Conservation (phyloP, 2,329 filamentous ascomycete species). For the Pseudogymnoascus sp. region DNA sequence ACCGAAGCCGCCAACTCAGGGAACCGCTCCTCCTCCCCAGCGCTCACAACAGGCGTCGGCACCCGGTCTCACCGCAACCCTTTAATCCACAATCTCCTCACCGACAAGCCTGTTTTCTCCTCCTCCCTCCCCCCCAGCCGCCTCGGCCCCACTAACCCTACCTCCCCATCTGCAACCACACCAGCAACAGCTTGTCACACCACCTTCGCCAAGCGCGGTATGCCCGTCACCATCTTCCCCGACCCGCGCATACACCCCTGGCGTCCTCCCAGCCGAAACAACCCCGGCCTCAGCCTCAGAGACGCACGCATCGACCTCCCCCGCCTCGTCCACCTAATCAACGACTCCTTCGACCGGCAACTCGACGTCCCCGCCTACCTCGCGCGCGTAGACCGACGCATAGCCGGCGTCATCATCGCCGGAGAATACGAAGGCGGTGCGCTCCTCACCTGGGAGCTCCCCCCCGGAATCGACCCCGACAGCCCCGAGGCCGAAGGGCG, state of each 20-base stretch:
- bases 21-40: constrained; percentile 33
- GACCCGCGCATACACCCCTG: constrained; percentile 61
- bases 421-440: constrained; percentile 96
- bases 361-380: constrained; percentile 82
- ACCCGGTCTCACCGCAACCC: constrained; percentile 64
- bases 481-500: constrained; percentile 48
- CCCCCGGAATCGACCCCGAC: constrained; percentile 52
- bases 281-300: constrained; percentile 61
- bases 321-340: constrained; percentile 77
- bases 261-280: constrained; percentile 56
- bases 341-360: constrained; percentile 84
- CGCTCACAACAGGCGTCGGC: constrained; percentile 36
- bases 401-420: constrained; percentile 89
- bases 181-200: constrained; percentile 46
- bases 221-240: constrained; percentile 80
- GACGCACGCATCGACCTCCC: constrained; percentile 78
- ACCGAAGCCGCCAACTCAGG: constrained; percentile 60
- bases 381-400: constrained; percentile 66
- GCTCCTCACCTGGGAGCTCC: constrained; percentile 88
- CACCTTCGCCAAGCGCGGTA: constrained; percentile 84
- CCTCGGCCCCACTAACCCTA: constrained; percentile 33
- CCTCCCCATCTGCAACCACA: constrained; percentile 27
- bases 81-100: constrained; percentile 89
- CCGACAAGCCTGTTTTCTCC: constrained; percentile 87
- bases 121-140: constrained; percentile 77